Conservation (phyloP, 2,329 filamentous ascomycete genomes). For the Arthrobotrys pseudoclavata region DNA sequence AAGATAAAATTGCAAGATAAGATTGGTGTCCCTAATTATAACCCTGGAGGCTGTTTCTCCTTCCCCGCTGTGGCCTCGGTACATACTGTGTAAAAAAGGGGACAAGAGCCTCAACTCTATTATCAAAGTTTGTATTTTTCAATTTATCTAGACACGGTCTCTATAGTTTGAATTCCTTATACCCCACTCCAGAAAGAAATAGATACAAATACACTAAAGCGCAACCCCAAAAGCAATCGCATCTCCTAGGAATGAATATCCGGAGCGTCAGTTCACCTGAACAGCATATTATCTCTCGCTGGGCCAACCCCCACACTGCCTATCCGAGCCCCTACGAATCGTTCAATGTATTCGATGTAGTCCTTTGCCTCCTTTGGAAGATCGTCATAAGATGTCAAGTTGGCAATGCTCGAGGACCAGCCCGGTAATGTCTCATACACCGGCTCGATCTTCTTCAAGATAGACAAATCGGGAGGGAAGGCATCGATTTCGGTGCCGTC, state of each 20-base stretch:
- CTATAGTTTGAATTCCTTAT: slow-evolving; percentile 33
- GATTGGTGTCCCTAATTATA: slow-evolving; percentile 19
- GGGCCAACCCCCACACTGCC: slow-evolving; percentile 78
- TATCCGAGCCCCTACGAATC: slow-evolving; percentile 75
- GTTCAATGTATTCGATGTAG: slow-evolving; percentile 78
- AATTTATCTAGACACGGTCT: slow-evolving; percentile 24
- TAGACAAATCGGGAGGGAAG: slow-evolving; percentile 75
- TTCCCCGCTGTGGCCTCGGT: slow-evolving; percentile 18
- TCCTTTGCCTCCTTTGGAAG: slow-evolving; percentile 75
- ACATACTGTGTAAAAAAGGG: not conserved
- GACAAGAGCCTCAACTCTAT: not conserved
- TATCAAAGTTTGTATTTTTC: slow-evolving; percentile 23
- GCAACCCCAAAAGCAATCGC: slow-evolving; percentile 17
- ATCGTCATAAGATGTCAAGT: slow-evolving; percentile 73
- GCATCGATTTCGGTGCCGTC: slow-evolving; percentile 71
- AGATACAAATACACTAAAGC: slow-evolving; percentile 32
- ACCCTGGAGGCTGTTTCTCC: slow-evolving; percentile 1
- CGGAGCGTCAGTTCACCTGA: slow-evolving; percentile 26
- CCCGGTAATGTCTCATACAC: slow-evolving; percentile 78
- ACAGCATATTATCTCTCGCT: slow-evolving; percentile 70
- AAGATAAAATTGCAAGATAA: slow-evolving; percentile 27
- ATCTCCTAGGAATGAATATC: slow-evolving; percentile 7
- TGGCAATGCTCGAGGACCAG: slow-evolving; percentile 76
- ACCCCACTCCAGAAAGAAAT: slow-evolving; percentile 38
- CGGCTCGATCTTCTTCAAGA: slow-evolving; percentile 74